Evolutionary conservation across 1,284 basidiomycete genomes (phyloP).

Genomic region (Rhodofomes roseus): DNA sequence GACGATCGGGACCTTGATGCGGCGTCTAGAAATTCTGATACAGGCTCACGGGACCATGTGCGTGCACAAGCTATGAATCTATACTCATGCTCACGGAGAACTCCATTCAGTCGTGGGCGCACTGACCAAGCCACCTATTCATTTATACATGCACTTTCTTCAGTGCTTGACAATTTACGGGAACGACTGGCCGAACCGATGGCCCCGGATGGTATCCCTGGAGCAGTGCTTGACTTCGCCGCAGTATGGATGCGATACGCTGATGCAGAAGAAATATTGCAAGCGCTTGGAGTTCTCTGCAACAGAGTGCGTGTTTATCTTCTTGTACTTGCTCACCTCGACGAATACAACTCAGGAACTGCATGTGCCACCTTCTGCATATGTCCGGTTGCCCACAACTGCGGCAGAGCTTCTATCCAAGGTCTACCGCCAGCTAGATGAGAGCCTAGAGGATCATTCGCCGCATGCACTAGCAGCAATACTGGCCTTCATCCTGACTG

Average conservation of each 20-base stretch:
- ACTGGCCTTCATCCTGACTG: constrained; percentile 61
- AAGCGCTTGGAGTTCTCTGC: constrained; percentile 50
- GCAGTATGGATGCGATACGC: constrained; percentile 52
- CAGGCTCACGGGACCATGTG: constrained; percentile 43
- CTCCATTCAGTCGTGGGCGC: constrained; percentile 16
- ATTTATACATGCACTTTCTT: constrained; percentile 61
- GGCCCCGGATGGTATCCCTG: not conserved
- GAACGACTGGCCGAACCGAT: not conserved
- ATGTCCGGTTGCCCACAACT: constrained; percentile 31
- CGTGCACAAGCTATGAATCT: constrained; percentile 6
- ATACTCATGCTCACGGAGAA: constrained; percentile 17
- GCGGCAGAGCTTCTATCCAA: constrained; percentile 48
- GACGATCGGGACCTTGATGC: constrained; percentile 56
- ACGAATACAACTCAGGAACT: constrained; percentile 33
- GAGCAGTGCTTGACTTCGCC: constrained; percentile 31
- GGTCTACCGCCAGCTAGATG: constrained; percentile 47
- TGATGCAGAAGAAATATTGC: constrained; percentile 45
- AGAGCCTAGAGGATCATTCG: constrained; percentile 50
- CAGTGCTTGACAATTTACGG: constrained; percentile 32
- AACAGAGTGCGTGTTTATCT: constrained; percentile 55
- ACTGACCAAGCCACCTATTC: constrained; percentile 56
- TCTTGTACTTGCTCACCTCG: not conserved
- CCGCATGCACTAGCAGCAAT: constrained; percentile 41
- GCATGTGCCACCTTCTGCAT: constrained; percentile 35
- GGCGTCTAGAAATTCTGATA: constrained; percentile 58